Percentiles rank a stretch among this genome's conserved stretches.
Evolutionary conservation across 2,329 filamentous ascomycete genomes (phyloP).

Genomic region (Exophiala lecanii-corni): DNA sequence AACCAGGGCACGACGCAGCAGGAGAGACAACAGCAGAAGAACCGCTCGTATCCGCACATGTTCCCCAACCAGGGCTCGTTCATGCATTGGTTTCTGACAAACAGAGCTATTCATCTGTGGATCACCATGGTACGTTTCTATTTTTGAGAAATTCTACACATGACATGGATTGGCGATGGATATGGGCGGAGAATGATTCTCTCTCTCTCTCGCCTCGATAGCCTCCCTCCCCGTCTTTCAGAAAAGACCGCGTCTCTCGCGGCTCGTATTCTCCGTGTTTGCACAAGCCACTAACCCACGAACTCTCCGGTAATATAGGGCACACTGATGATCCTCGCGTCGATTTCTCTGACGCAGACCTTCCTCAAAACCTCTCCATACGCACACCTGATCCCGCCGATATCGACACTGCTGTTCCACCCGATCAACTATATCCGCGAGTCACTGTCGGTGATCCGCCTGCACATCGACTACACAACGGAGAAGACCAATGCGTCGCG

Average conservation of each 20-base stretch:
- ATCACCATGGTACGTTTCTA: constrained; percentile 68
- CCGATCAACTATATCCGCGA: constrained; percentile 64
- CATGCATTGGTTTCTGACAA: constrained; percentile 79
- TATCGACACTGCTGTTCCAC: constrained; percentile 62
- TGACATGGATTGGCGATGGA: too few species aligned
- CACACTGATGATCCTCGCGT: constrained; percentile 29
- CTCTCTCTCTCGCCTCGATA: too few species aligned
- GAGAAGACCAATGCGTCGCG: constrained; percentile 66
- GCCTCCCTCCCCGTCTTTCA: too few species aligned
- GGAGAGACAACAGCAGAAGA: constrained; percentile 62
- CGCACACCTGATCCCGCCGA: constrained; percentile 69
- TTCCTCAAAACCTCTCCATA: constrained; percentile 61
- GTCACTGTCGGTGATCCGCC: constrained; percentile 66
- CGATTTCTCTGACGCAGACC: constrained; percentile 29
- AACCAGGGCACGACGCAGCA: constrained; percentile 45
- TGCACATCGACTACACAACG: constrained; percentile 70
- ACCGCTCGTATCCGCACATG: constrained; percentile 77
- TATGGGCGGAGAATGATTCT: too few species aligned
- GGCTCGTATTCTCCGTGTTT: too few species aligned
- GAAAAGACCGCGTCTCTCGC: too few species aligned
- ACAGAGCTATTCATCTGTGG: constrained; percentile 67
- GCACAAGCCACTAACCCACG: too few species aligned
- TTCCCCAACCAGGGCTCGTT: constrained; percentile 80
- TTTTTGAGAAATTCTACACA: background rate
- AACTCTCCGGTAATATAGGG: constrained; percentile 41